These are phyloP conservation scores for Breviolum minutum DNA, from an alignment of 73 alveolate genomes.

Conservation along the genomic window DNA sequence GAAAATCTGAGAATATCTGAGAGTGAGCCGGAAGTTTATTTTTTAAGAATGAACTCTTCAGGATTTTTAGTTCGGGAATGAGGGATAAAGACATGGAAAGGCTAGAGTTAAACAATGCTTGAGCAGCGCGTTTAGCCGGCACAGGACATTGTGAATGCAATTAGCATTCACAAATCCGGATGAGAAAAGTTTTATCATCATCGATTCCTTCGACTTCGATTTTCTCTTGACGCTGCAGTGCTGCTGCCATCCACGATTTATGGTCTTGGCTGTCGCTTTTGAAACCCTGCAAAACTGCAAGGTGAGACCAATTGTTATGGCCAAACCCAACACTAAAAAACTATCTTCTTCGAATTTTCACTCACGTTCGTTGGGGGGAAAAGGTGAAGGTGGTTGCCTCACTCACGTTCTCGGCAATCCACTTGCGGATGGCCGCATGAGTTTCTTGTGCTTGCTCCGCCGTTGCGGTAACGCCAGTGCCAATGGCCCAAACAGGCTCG, in stretches of 20 bases:
- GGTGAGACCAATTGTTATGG: too few relatives aligned
- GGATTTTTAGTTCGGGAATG: too few relatives aligned
- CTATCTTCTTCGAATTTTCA: too few relatives aligned
- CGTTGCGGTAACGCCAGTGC: conserved; percentile 32
- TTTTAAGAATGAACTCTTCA: too few relatives aligned
- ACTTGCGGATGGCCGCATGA: conserved; percentile 95
- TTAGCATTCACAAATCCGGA: conserved; percentile 36
- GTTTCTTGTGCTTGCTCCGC: conserved; percentile 79
- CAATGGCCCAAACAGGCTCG: conserved; percentile 44
- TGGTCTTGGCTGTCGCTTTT: not conserved
- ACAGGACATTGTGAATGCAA: conserved; percentile 70
- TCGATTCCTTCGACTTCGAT: too few relatives aligned
- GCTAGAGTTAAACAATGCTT: too few relatives aligned
- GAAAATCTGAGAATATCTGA: too few relatives aligned
- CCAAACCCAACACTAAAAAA: too few relatives aligned
- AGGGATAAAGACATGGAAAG: too few relatives aligned
- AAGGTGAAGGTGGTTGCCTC: not conserved
- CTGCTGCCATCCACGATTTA: not conserved
- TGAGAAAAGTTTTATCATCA: not conserved
- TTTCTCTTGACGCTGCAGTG: not conserved
- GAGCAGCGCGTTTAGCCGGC: too few relatives aligned
- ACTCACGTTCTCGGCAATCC: conserved; percentile 96
- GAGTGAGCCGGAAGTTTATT: too few relatives aligned
- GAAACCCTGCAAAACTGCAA: not conserved
- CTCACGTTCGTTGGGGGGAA: too few relatives aligned